Evolutionary conservation across 768 basidiomycete species (phyloP).

Genomic region (Basidioascus undulatus): DNA sequence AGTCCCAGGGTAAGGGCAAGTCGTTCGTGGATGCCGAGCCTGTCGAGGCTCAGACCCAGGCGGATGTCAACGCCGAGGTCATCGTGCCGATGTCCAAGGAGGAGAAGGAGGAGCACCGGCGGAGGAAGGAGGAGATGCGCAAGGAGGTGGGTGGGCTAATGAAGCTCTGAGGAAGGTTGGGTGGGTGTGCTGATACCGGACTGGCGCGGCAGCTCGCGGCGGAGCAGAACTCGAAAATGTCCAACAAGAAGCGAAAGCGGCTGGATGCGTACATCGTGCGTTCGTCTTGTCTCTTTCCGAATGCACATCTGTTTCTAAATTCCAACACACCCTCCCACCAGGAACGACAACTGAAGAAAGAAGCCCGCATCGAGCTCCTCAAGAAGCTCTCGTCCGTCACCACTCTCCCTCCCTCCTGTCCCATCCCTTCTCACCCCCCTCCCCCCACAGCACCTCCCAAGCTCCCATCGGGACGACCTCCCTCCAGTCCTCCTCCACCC

Average conservation of each 20-base stretch:
- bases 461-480: slow-evolving; percentile 32
- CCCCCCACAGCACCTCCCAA: slow-evolving; percentile 40
- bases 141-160: background rate
- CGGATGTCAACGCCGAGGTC: slow-evolving; percentile 35
- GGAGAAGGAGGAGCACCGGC: slow-evolving; percentile 36
- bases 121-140: slow-evolving; percentile 36
- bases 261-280: slow-evolving; percentile 79
- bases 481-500: slow-evolving; percentile 55
- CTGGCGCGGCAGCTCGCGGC: slow-evolving; percentile 3
- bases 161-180: slow-evolving; percentile 10
- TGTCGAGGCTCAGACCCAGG: slow-evolving; percentile 10
- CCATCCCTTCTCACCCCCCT: background rate
- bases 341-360: slow-evolving; percentile 83
- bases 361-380: slow-evolving; percentile 50
- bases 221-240: slow-evolving; percentile 38
- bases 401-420: background rate
- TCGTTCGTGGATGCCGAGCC: slow-evolving; percentile 10
- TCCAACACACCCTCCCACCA: slow-evolving; percentile 13
- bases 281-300: slow-evolving; percentile 1
- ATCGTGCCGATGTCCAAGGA: slow-evolving; percentile 34
- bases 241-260: slow-evolving; percentile 61
- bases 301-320: background rate
- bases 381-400: slow-evolving; percentile 52
- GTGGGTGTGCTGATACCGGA: background rate
- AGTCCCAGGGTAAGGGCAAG: slow-evolving; percentile 23